phyloP scores from a whole-genome alignment of 2,329 filamentous ascomycete species.

The Dothideomycetes sp. region DNA sequence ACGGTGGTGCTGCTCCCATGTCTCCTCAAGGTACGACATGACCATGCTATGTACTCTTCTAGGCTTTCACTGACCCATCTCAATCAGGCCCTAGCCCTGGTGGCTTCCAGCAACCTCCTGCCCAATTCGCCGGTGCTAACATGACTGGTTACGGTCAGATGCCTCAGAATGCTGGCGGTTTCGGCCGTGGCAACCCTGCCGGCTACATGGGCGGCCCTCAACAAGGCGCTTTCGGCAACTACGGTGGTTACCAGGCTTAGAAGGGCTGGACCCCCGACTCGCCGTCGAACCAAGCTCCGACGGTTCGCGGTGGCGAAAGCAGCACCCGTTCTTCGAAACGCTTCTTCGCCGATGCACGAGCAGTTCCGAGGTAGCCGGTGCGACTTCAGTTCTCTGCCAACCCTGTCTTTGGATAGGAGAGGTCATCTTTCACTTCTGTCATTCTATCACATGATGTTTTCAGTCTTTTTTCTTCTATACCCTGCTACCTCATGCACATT shows the following conservation, averaged over 20 bases:
- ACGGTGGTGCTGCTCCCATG: slow-evolving; percentile 64
- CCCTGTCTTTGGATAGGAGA: slow-evolving; percentile 11
- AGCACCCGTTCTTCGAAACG: too few species aligned
- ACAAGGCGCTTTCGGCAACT: slow-evolving; percentile 39
- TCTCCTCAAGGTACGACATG: slow-evolving; percentile 46
- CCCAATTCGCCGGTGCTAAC: slow-evolving; percentile 56
- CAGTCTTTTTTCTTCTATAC: slow-evolving; percentile 12
- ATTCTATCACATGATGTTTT: slow-evolving; percentile 9
- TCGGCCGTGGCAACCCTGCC: slow-evolving; percentile 62
- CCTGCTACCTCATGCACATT: slow-evolving; percentile 8
- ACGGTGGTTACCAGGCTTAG: slow-evolving; percentile 53
- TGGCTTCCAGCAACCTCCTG: slow-evolving; percentile 44
- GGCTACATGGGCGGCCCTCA: slow-evolving; percentile 41
- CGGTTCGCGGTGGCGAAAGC: slow-evolving; percentile 11
- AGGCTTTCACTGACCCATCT: slow-evolving; percentile 18
- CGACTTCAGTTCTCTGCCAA: slow-evolving; percentile 10
- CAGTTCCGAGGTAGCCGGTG: slow-evolving; percentile 9
- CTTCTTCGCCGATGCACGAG: too few species aligned
- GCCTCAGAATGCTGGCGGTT: slow-evolving; percentile 66
- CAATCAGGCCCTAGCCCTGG: slow-evolving; percentile 21
- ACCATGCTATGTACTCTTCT: slow-evolving; percentile 20
- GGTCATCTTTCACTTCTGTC: slow-evolving; percentile 5
- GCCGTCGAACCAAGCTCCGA: slow-evolving; percentile 6
- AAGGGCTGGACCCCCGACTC: neutral
- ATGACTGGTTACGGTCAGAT: slow-evolving; percentile 43